Base-by-base conservation (phyloP, 345 rosid genomes). In the Diplotaxis tenuifolia region DNA sequence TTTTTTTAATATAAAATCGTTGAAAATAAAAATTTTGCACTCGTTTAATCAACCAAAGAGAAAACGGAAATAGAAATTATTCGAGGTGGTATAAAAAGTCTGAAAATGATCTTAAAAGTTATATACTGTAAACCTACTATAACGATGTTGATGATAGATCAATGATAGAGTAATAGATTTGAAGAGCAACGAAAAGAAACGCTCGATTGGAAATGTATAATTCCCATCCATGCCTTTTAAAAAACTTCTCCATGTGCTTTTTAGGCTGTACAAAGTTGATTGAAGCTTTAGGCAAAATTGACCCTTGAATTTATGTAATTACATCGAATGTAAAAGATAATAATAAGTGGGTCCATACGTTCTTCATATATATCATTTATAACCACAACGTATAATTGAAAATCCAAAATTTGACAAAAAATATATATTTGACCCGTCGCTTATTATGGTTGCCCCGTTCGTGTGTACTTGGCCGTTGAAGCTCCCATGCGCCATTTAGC, bases 401-500 rank as follows among this genome's bases (percentile, higher is more conserved):
- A 65, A 59, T 65, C 63, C 36, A 58, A 61, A 61, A 29, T 18
- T 18, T 32, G 65, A 71, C 50, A 21, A 50, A 23, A 55, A 71
- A 20, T n/a, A 19, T 63, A 71, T 18, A 45, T 65, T 27, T 56
- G 77, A 77, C 77, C 80, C 80, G 77, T 66, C 80, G 49, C 77
- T 77, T 77, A 36, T 42, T 65, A 57, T 60, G 73, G 56, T 77
- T 77, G 82, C 83, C 86, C 86, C 87, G 70, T 54, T 77, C 29
- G 57, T 75, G 10, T 52, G 9, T 36, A 23, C 42, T 67, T 87
- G 90, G 82, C 89, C 72, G 15, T 82, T 86, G 83, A 88, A 67
- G 67, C n/a, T 78, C 76, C 88, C 83, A 84, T 76, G 74, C 90
- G 96, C 90, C 96, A 78, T 86, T 86, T 86, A 83, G 1, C 80